Conservation (phyloP, 306 rosid species). For the Inga leiocalycina region DNA sequence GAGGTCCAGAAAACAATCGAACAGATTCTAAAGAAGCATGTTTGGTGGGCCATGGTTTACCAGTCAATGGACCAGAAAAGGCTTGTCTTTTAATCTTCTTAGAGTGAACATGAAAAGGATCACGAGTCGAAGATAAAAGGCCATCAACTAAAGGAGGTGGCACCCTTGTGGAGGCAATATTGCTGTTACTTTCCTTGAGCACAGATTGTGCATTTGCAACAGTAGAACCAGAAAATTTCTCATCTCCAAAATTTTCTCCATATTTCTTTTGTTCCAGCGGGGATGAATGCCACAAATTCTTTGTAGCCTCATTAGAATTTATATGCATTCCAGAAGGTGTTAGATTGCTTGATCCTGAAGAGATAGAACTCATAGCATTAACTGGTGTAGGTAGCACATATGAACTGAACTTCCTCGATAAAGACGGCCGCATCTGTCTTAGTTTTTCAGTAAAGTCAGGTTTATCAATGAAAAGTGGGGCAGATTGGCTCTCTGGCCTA, state of each 20-base stretch:
- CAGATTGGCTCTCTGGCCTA: constrained; percentile 76
- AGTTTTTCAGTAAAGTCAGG: constrained; percentile 66
- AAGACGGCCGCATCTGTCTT: constrained; percentile 69
- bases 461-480: constrained; percentile 80
- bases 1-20: constrained; percentile 85
- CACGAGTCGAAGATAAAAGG: constrained; percentile 41
- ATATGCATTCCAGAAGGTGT: constrained; percentile 45
- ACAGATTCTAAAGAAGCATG: constrained; percentile 46
- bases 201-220: constrained; percentile 51
- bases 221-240: constrained; percentile 44
- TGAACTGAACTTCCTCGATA: constrained; percentile 73
- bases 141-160: constrained; percentile 72
- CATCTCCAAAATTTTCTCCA: constrained; percentile 50
- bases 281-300: constrained; percentile 81
- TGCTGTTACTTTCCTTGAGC: constrained; percentile 82
- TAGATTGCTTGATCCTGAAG: constrained; percentile 52
- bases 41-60: constrained; percentile 61
- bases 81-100: constrained; percentile 73
- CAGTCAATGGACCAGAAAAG: constrained; percentile 88
- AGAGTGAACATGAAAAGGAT: constrained; percentile 53
- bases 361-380: constrained; percentile 57
- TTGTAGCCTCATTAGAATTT: constrained; percentile 44
- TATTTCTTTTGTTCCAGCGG: constrained; percentile 68
- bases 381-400: constrained; percentile 91
- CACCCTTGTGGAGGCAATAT: constrained; percentile 46